phyloP scores from a whole-genome alignment of 169 alveolate species.

The Plasmodium inui region DNA sequence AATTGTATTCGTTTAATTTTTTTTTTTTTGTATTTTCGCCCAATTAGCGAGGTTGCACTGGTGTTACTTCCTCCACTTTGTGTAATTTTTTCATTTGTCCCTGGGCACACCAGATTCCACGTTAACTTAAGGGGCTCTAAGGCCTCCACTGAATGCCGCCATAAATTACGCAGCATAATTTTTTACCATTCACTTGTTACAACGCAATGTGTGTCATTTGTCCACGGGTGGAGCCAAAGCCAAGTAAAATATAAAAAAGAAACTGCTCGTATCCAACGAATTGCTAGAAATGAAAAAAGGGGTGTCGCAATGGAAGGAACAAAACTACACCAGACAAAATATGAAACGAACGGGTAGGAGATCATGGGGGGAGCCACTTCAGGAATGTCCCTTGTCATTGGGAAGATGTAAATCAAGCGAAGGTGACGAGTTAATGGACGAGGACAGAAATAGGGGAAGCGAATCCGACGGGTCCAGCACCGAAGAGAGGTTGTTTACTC shows the following conservation, averaged over 20 bases:
- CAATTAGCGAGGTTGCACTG: background rate
- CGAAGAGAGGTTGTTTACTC: constrained; percentile 21
- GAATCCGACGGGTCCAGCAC: background rate
- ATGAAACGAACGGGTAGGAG: background rate
- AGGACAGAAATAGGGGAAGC: background rate
- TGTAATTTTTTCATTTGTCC: background rate
- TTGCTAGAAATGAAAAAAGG: background rate
- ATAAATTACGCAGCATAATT: background rate
- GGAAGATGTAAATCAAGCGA: background rate
- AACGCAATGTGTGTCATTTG: background rate
- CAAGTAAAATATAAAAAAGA: background rate
- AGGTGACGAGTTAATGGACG: background rate
- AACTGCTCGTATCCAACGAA: background rate
- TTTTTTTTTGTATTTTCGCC: background rate
- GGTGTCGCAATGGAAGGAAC: background rate
- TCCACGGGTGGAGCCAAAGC: background rate
- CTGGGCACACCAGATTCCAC: background rate
- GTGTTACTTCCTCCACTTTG: background rate
- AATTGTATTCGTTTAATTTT: background rate
- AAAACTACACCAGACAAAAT: background rate
- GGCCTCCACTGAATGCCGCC: background rate
- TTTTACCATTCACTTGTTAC: background rate
- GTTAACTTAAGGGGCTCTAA: background rate
- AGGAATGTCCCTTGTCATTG: background rate
- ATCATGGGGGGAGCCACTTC: background rate